Evolutionary conservation across 2,329 filamentous ascomycete species (phyloP).

Genomic region (Cercospora citrullina): DNA sequence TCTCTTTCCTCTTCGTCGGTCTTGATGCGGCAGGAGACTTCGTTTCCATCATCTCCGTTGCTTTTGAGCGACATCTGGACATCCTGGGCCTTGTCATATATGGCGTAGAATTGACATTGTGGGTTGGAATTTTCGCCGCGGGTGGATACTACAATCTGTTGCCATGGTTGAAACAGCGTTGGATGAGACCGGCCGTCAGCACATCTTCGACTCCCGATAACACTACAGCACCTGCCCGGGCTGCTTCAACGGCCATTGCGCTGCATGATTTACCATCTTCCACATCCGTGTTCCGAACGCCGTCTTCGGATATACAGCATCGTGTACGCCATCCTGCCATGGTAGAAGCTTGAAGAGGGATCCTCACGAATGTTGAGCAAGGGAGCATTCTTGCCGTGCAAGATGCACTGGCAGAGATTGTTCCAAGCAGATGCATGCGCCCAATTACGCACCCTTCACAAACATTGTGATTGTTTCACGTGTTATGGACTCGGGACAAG

Average conservation of each 20-base stretch:
- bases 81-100: constrained; percentile 67
- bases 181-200: constrained; percentile 5
- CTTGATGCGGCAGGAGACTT: constrained; percentile 70
- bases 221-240: neutral
- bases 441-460: neutral
- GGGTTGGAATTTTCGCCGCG: constrained; percentile 66
- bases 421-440: neutral
- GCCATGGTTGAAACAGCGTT: constrained; percentile 55
- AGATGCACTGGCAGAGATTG: neutral
- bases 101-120: constrained; percentile 63
- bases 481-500: neutral
- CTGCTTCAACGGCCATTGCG: constrained; percentile 34
- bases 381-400: neutral
- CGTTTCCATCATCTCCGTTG: constrained; percentile 64
- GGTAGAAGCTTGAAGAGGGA: constrained; percentile 5
- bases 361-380: neutral
- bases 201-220: constrained; percentile 2
- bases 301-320: constrained; percentile 44
- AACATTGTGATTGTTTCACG: neutral
- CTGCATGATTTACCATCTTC: constrained; percentile 58
- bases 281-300: constrained; percentile 64
- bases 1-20: constrained; percentile 70
- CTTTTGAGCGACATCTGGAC: constrained; percentile 61
- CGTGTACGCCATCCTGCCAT: constrained; percentile 22
- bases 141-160: constrained; percentile 65